Base-by-base conservation (phyloP, 176 grass and related monocot genomes). In the Puya raimondii region DNA sequence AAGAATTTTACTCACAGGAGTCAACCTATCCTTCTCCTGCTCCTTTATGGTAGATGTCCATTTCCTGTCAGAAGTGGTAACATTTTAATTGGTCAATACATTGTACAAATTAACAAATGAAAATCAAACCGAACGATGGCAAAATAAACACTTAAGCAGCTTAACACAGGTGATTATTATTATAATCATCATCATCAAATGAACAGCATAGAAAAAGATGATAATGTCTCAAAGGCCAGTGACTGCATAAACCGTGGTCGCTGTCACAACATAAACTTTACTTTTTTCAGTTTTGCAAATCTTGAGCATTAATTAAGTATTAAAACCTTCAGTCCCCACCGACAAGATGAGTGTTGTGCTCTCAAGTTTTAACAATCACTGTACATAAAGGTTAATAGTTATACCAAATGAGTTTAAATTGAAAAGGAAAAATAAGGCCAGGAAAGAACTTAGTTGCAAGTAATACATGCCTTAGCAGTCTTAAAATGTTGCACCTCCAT, bases 1-100 rank as follows among this genome's bases (percentile, higher is more conserved):
- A 52, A 63, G 16, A 70, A 49, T 64, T 8, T 76, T 80, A 99
- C 93, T 93, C 83, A 93, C 89, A 64, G 94, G 94, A 66, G 84
- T 77, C 69, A 99, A 64, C 72, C 94, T 92, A 53, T 93, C 80
- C 66, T 91, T 93, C 74, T 99, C 94, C 76, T 92, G 87, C 27
- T 99, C 87, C 67, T 86, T 89, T 69, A 99, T 99, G 48, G 79
- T 86, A 72, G 89, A 18, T 1, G 77, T 78, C 89, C 94, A 99
- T 88, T 99, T 99, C 81, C 89, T 99, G 84, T 71, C 68, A 54
- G n/a, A 25, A 76, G 50, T 49, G 42, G 47, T 67, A 18, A 51
- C 63, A 80, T 59, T 48, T 11, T 53, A 54, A 53, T 70, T 16
- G 16, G 49, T 66, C 57, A 48, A 48, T 58, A 66, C 33, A 42